Evolutionary conservation across 169 alveolate genomes (phyloP).

Genomic region (Eimeria sp.): DNA sequence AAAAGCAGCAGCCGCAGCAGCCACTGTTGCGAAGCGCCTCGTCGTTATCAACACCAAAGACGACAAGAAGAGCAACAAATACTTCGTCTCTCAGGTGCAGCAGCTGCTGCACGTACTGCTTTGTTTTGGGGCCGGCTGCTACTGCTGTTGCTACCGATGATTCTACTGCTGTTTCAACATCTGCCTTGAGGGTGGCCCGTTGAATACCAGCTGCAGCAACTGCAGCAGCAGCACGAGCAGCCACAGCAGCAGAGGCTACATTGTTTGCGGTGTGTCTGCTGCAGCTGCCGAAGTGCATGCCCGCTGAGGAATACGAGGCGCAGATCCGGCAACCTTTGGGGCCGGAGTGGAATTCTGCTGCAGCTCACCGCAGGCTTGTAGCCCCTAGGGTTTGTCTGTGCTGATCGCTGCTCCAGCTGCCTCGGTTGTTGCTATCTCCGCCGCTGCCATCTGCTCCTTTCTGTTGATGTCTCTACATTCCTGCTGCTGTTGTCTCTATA

Average conservation of each 20-base stretch:
- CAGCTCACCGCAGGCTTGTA: conserved; percentile 87
- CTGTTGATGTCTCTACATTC: neutral
- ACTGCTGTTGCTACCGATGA: neutral
- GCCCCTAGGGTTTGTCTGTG: conserved; percentile 88
- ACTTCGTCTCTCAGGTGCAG: conserved; percentile 77
- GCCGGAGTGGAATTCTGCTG: conserved; percentile 90
- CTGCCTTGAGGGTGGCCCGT: neutral
- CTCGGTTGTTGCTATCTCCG: no score
- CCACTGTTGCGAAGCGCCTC: conserved; percentile 14
- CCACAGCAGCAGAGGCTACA: no score
- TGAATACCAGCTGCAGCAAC: neutral
- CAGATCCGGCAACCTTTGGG: conserved; percentile 87
- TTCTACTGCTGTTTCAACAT: neutral
- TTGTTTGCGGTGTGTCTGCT: conserved; percentile 14
- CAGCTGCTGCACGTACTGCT: neutral
- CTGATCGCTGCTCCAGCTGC: neutral
- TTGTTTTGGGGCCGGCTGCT: neutral
- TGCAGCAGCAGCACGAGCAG: neutral
- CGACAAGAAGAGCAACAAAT: conserved; percentile 84
- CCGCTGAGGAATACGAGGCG: conserved; percentile 86
- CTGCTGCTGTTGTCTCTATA: neutral
- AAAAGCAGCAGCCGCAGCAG: conserved; percentile 18
- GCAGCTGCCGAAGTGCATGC: conserved; percentile 84
- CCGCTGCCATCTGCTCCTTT: neutral
- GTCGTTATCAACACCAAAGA: conserved; percentile 73